phyloP scores from a whole-genome alignment of 345 rosid species.

The Lumnitzera racemosa region DNA sequence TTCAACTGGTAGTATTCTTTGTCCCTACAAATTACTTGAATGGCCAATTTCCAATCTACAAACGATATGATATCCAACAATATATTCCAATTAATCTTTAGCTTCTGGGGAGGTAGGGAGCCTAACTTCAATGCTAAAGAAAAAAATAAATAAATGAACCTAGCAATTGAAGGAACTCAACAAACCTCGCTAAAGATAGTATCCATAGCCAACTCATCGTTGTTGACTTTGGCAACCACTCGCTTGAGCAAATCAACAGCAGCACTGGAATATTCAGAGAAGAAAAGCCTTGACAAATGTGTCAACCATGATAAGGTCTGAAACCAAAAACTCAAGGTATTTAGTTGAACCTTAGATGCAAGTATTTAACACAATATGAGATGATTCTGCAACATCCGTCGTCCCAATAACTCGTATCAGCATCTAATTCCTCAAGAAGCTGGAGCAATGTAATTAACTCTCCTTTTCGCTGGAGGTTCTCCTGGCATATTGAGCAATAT shows the following conservation, averaged over 20 bases:
- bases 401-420: conserved; percentile 39
- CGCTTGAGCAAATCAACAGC: conserved; percentile 57
- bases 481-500: conserved; percentile 28
- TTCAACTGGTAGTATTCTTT: too few relatives aligned
- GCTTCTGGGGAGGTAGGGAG: neutral
- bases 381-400: conserved; percentile 66
- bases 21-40: too few relatives aligned
- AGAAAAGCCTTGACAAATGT: conserved; percentile 11
- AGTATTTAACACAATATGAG: conserved; percentile 35
- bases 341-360: conserved; percentile 44
- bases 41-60: too few relatives aligned
- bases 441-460: conserved; percentile 38
- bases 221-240: conserved; percentile 27
- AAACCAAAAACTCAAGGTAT: conserved; percentile 3
- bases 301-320: conserved; percentile 1
- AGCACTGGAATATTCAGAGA: conserved; percentile 28
- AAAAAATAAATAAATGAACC: neutral
- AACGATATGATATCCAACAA: neutral
- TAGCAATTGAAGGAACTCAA: conserved; percentile 8
- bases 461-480: conserved; percentile 34
- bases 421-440: conserved; percentile 46
- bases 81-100: neutral
- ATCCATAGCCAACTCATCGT: conserved; percentile 45
- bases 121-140: neutral
- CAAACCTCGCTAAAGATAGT: conserved; percentile 59